phyloP scores from a whole-genome alignment of 768 basidiomycete species.

The Gelatoporia subvermispora region DNA sequence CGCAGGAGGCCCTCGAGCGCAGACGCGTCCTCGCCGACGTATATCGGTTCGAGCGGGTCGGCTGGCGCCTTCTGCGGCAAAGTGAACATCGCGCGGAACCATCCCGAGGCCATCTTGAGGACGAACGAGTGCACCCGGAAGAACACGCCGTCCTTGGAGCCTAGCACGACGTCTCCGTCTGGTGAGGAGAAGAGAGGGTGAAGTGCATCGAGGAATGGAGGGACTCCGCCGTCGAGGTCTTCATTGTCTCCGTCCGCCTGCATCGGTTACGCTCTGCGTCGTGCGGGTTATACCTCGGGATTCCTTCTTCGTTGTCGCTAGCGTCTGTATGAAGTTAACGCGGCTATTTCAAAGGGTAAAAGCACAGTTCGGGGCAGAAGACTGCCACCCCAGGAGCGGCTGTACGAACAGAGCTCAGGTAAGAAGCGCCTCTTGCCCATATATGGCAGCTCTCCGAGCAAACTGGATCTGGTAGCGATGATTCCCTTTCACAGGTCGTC shows the following conservation, averaged over 20 bases:
- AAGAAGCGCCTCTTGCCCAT: no score
- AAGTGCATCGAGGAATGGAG: slow-evolving; percentile 11
- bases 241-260: slow-evolving; percentile 2
- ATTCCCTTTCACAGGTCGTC: no score
- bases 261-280: slow-evolving; percentile 4
- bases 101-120: slow-evolving; percentile 59
- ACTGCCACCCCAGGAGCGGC: no score
- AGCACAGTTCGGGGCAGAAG: no score
- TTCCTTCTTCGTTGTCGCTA: no score
- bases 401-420: no score
- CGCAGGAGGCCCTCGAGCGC: slow-evolving; percentile 54
- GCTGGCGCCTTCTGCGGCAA: slow-evolving; percentile 38
- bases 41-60: slow-evolving; percentile 34
- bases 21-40: slow-evolving; percentile 51
- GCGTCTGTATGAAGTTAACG: no score
- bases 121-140: slow-evolving; percentile 59
- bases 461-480: no score
- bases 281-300: no score
- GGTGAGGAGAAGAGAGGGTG: slow-evolving; percentile 49
- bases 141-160: slow-evolving; percentile 43
- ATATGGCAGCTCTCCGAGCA: no score
- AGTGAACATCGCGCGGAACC: slow-evolving; percentile 58
- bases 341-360: no score
- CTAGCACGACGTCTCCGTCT: slow-evolving; percentile 54
- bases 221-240: slow-evolving; percentile 11